Conservation (phyloP, 768 basidiomycete species). For the Candolleomyces efflorescens region DNA sequence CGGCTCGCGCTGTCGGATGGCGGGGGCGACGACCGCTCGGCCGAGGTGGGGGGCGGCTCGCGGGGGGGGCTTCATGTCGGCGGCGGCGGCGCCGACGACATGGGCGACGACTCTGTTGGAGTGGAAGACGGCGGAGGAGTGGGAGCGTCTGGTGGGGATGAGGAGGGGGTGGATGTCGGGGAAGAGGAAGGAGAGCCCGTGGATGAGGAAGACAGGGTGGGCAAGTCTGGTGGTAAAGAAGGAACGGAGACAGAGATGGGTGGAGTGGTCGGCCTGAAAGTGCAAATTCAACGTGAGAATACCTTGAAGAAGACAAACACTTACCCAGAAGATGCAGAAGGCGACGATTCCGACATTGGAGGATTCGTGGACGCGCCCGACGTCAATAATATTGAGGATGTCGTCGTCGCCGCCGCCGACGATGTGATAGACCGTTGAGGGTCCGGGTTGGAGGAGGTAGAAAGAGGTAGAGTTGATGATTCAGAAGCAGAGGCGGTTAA, state of each 20-base stretch:
- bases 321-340: constrained; percentile 1
- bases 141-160: constrained; percentile 12
- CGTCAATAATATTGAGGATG: not conserved
- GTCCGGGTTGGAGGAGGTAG: not conserved
- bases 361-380: not conserved
- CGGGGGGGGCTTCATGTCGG: too few relatives aligned
- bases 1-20: too few relatives aligned
- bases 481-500: not conserved
- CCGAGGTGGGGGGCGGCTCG: too few relatives aligned
- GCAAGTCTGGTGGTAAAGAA: constrained; percentile 4
- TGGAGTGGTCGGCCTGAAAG: constrained; percentile 12
- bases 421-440: not conserved
- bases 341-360: not conserved
- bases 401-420: not conserved
- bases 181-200: constrained; percentile 11
- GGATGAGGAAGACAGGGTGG: constrained; percentile 6
- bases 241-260: constrained; percentile 15
- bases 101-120: constrained; percentile 5
- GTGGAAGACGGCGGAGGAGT: constrained; percentile 11
- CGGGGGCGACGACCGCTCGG: too few relatives aligned
- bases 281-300: constrained; percentile 1
- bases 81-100: constrained; percentile 12
- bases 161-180: constrained; percentile 14
- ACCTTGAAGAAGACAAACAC: not conserved
- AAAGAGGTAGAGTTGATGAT: too few relatives aligned